Evolutionary conservation across 306 rosid species (phyloP), one percentile per base, ranked within the genome.

Genomic region (Sophora flavescens): DNA sequence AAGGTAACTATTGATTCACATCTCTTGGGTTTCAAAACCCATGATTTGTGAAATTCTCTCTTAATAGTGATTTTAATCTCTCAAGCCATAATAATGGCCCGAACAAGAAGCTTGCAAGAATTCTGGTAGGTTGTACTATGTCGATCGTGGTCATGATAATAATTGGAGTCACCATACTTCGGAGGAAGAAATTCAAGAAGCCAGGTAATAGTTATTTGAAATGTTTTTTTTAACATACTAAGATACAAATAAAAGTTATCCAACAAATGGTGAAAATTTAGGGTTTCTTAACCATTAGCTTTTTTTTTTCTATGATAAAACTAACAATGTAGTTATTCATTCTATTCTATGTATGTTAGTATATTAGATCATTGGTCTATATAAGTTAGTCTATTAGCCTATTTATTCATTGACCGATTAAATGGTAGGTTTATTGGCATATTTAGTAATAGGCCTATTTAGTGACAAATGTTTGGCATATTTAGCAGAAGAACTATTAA

Each of bases 81-180:
- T 73, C 79, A 75, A 80, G 22, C 5, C 72, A 68, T 6, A 44
- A 76, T 15, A 51, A 36, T 1, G 47, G 64, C 12, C 14, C 35
- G 7, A 32, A 28, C 48, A 81, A 76, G 68, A 35, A 70, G 45
- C 75, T 77, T 6, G 75, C 69, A 15, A 71, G 79, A 47, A 77
- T 82, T 70, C 8, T 82, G 18, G 75, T 26, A 18, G 66, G 68
- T 44, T 59, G 63, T 12, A 8, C 11, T 28, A 4, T 70, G 64
- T 59, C 30, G 71, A n/a, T 70, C 14, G 0, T 54, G 62, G 17
- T 18, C 52, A 42, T 81, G 59, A 44, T 63, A 54, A 22, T 42
- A 50, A n/a, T 63, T 41, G 81, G 72, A 61, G 52, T 76, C 16
- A 4, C 12, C 67, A 61, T 75, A 62, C 39, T 59, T 61, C 4